These are phyloP conservation scores for Atkinsonella texensis DNA, from an alignment of 2,329 filamentous ascomycete genomes.

Conservation along the genomic window DNA sequence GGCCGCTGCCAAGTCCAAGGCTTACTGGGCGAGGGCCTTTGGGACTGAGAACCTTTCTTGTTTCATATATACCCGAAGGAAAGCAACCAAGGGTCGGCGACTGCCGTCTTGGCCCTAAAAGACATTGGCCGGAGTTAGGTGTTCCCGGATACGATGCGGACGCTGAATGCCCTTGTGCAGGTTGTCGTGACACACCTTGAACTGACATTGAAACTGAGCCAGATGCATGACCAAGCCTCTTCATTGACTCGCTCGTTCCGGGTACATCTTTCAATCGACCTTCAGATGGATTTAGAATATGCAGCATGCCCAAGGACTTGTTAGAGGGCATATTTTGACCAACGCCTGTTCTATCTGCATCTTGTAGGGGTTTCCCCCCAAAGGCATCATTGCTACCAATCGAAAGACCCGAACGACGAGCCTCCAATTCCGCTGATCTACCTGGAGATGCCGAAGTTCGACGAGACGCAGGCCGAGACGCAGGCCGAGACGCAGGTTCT, in stretches of 20 bases:
- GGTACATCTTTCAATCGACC: slow-evolving; percentile 12
- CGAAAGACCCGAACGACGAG: slow-evolving; percentile 12
- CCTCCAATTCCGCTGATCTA: slow-evolving; percentile 19
- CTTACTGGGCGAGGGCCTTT: slow-evolving; percentile 18
- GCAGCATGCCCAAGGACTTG: slow-evolving; percentile 23
- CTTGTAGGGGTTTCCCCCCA: slow-evolving; percentile 11
- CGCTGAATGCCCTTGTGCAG: slow-evolving; percentile 16
- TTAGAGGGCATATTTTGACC: slow-evolving; percentile 13
- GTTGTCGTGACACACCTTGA: slow-evolving; percentile 13
- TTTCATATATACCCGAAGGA: slow-evolving; percentile 18
- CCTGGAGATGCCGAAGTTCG: slow-evolving; percentile 33
- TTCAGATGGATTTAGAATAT: slow-evolving; percentile 26
- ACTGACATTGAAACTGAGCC: slow-evolving; percentile 8
- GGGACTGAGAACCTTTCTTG: slow-evolving; percentile 21
- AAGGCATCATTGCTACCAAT: slow-evolving; percentile 13
- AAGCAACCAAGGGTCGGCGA: slow-evolving; percentile 20
- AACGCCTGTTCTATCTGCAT: slow-evolving; percentile 13
- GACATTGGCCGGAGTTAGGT: slow-evolving; percentile 8
- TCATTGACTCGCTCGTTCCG: slow-evolving; percentile 7
- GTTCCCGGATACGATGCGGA: slow-evolving; percentile 23
- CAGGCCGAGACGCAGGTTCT: slow-evolving; percentile 41
- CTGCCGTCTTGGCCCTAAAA: slow-evolving; percentile 19
- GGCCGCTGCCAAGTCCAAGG: slow-evolving; percentile 13
- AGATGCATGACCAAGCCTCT: neutral
- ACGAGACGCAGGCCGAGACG: slow-evolving; percentile 41